Base-by-base conservation (phyloP, 768 basidiomycete genomes). In the Tulasnella sp. region DNA sequence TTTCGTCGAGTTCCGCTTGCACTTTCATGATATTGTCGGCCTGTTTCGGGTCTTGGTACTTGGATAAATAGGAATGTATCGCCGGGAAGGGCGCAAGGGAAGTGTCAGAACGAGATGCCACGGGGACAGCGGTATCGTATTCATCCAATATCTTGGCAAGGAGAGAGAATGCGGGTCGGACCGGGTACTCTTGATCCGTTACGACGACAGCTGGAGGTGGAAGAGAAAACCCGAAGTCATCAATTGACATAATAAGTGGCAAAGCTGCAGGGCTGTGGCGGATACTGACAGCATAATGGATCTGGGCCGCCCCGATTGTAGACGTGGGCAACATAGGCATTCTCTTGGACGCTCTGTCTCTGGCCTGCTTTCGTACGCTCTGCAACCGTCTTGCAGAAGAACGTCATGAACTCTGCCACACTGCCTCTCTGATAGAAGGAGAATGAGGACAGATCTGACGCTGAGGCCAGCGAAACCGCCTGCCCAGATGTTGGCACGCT, bases 1-100 rank as follows among this genome's bases (percentile, higher is more conserved):
- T 98, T 75, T 99, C 96, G 70, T 99, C 96, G 54, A 99, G 73
- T 69, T 99, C 96, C 68, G 92, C 87, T 71, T 99, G 96, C 11
- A 99, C 96, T 64, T 85, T 81, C 93, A 98, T 94, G 68, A 99
- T 97, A 19, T 89, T 85, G 74, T 99, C 94, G 4, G 94, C 94
- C 73, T 97, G 92, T 64, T 83, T 80, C 9, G 94, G 94, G 72
- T 99, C 94, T 73, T 99, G 94, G 70, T 96, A 98, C 72, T 92
- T 94, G 69, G 81, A 75, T 44, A 97, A 72, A 69, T 92, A 97
- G 4, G 75, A 77, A 46, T 80, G 75, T 67, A 86, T 80, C 66
- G 81, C 84, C 48, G 83, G 83, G 78, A 85, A 97, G 50, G 79
- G 83, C 69, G 85, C 87, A 4, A 82, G 68, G 0, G 79, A 68